phyloP scores from a whole-genome alignment of 768 basidiomycete genomes.

The Filobasidium floriforme region DNA sequence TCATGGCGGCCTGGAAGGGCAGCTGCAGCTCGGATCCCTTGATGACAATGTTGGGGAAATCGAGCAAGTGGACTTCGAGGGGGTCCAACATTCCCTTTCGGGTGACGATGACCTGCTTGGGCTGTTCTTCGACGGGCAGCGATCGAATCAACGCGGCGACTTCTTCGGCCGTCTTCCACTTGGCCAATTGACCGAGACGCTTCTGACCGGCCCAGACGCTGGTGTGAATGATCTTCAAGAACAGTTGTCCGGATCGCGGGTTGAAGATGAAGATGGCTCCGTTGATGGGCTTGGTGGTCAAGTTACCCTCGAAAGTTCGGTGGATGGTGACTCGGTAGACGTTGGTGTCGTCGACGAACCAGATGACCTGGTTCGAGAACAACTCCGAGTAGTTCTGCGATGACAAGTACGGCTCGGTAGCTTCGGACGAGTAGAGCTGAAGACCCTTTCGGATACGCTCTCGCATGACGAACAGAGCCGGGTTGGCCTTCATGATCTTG shows the following conservation, averaged over 20 bases:
- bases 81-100: constrained; percentile 96
- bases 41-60: constrained; percentile 99
- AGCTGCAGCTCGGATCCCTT: constrained; percentile 96
- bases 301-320: constrained; percentile 99
- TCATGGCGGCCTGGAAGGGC: constrained; percentile 99
- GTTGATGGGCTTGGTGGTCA: constrained; percentile 97
- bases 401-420: constrained; percentile 97
- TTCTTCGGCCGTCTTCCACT: constrained; percentile 98
- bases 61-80: constrained; percentile 94
- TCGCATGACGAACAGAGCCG: constrained; percentile 90
- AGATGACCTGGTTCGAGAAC: constrained; percentile 97
- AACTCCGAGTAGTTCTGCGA: constrained; percentile 89
- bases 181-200: constrained; percentile 96
- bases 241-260: constrained; percentile 93
- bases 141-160: constrained; percentile 95
- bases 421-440: constrained; percentile 96
- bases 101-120: constrained; percentile 98
- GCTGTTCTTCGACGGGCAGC: constrained; percentile 98
- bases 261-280: constrained; percentile 68
- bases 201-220: constrained; percentile 99
- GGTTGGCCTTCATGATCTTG: constrained; percentile 99
- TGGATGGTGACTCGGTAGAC: constrained; percentile 84
- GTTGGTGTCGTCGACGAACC: constrained; percentile 99
- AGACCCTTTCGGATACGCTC: constrained; percentile 98
- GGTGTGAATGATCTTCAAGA: constrained; percentile 98